A percentile compares a stretch with the other conserved stretches of the same genome.
Conservation (phyloP, 2,329 filamentous ascomycete species). For the Thelonectria blattea region DNA sequence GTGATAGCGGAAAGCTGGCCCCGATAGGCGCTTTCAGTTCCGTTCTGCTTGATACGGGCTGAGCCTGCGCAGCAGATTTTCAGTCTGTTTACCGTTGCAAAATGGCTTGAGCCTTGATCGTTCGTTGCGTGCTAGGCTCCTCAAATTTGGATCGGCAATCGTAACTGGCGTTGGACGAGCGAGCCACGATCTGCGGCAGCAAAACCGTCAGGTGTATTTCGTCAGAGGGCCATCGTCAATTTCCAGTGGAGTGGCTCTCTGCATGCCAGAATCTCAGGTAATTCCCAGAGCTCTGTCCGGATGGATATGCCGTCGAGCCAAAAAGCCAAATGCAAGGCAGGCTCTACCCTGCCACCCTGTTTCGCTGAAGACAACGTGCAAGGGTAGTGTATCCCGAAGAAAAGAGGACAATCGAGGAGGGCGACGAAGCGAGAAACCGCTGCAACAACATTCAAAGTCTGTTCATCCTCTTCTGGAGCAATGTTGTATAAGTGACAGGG, state of each 20-base stretch:
- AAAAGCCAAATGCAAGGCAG: conserved; percentile 9
- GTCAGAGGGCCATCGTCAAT: conserved; percentile 28
- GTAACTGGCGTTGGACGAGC: conserved; percentile 22
- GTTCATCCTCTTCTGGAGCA: not conserved
- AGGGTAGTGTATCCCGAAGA: no score
- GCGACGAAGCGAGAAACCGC: not conserved
- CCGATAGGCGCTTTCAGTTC: not conserved
- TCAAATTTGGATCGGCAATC: conserved; percentile 25
- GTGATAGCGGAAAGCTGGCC: not conserved
- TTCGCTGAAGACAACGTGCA: no score
- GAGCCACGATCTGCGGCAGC: conserved; percentile 31
- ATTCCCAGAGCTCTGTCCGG: conserved; percentile 8
- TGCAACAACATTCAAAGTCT: not conserved
- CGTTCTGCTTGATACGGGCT: not conserved
- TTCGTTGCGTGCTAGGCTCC: conserved; percentile 21
- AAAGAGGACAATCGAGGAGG: not conserved
- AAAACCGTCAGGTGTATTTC: conserved; percentile 28
- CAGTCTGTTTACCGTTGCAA: not conserved
- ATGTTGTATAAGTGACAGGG: conserved; percentile 12
- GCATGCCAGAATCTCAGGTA: conserved; percentile 17
- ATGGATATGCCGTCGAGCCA: not conserved
- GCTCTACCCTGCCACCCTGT: not conserved
- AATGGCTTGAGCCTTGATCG: conserved; percentile 16
- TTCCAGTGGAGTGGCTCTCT: conserved; percentile 30
- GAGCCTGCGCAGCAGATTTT: not conserved